These are phyloP conservation scores for Claviceps africana DNA, from an alignment of 2,329 filamentous ascomycete genomes.

Conservation along the genomic window DNA sequence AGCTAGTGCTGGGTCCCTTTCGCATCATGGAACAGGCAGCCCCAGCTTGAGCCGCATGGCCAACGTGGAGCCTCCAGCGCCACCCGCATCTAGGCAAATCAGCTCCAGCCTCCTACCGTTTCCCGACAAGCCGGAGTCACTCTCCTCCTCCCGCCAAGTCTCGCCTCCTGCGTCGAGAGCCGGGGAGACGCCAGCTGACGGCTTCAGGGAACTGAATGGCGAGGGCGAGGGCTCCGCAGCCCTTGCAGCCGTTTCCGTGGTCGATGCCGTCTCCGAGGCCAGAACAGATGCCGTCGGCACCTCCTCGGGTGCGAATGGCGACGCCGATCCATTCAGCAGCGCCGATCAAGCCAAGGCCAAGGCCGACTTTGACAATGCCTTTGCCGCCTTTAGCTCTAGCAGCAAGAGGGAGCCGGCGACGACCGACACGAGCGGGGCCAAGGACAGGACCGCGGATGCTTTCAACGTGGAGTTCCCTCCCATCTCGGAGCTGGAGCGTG, in stretches of 20 bases:
- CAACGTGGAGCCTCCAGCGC: slow-evolving; percentile 43
- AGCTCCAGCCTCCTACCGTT: slow-evolving; percentile 66
- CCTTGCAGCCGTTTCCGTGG: slow-evolving; percentile 9
- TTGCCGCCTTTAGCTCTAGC: slow-evolving; percentile 54
- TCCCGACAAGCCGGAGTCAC: slow-evolving; percentile 48
- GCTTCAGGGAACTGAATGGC: slow-evolving; percentile 8
- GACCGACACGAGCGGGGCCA: slow-evolving; percentile 20
- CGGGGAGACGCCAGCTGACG: slow-evolving; percentile 34
- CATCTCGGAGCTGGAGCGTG: slow-evolving; percentile 70
- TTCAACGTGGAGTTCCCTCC: slow-evolving; percentile 80
- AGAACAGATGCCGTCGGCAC: slow-evolving; percentile 8
- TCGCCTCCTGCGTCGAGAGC: slow-evolving; percentile 48
- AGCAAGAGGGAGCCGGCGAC: slow-evolving; percentile 34
- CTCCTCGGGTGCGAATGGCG: slow-evolving; percentile 14
- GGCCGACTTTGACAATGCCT: slow-evolving; percentile 75
- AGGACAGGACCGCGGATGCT: slow-evolving; percentile 30
- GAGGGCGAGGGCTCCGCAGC: slow-evolving; percentile 12
- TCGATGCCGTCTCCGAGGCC: slow-evolving; percentile 7
- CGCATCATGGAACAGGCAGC: slow-evolving; percentile 40
- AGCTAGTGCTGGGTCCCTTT: slow-evolving; percentile 33
- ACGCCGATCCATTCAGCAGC: slow-evolving; percentile 36
- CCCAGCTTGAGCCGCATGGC: slow-evolving; percentile 48
- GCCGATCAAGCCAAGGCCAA: slow-evolving; percentile 49
- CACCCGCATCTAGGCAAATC: slow-evolving; percentile 62
- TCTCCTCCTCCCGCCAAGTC: slow-evolving; percentile 64